Evolutionary conservation across 2,329 filamentous ascomycete species (phyloP).

Genomic region (Metarhizium guizhouense): DNA sequence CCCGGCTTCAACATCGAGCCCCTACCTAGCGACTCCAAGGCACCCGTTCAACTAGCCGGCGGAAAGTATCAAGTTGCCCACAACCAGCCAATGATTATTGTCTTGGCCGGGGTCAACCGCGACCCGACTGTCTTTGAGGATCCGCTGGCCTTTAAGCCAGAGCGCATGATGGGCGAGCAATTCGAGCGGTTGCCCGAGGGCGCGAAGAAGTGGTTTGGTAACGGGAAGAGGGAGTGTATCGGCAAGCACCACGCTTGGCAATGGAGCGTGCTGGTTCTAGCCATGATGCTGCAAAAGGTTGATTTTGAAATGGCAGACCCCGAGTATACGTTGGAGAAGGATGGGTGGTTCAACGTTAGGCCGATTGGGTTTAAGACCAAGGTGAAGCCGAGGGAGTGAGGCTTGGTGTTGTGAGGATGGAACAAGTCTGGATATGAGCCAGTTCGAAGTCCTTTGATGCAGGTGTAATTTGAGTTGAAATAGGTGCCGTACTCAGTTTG

Average conservation of each 20-base stretch:
- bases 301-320: constrained; percentile 36
- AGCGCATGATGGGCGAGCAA: constrained; percentile 38
- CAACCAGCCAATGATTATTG: constrained; percentile 39
- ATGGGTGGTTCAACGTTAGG: constrained; percentile 45
- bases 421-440: not conserved
- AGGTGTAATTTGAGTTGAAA: too few relatives aligned
- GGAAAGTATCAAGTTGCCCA: constrained; percentile 41
- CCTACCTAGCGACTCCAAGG: constrained; percentile 26
- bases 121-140: constrained; percentile 39
- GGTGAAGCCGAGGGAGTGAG: constrained; percentile 26
- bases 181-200: constrained; percentile 34
- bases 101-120: constrained; percentile 40
- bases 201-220: constrained; percentile 42
- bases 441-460: not conserved
- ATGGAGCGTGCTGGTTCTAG: constrained; percentile 32
- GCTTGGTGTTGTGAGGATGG: not conserved
- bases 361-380: constrained; percentile 36
- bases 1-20: constrained; percentile 48
- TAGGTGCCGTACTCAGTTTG: not conserved
- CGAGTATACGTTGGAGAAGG: constrained; percentile 30
- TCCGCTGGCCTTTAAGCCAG: constrained; percentile 34
- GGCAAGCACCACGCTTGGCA: constrained; percentile 41
- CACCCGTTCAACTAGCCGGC: constrained; percentile 35
- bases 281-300: constrained; percentile 33
- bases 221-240: constrained; percentile 43